Percentiles rank a stretch among this genome's conserved stretches.
These are phyloP conservation scores for Solanum chiquidenum DNA, from an alignment of 257 asterid genomes.

Conservation along the genomic window DNA sequence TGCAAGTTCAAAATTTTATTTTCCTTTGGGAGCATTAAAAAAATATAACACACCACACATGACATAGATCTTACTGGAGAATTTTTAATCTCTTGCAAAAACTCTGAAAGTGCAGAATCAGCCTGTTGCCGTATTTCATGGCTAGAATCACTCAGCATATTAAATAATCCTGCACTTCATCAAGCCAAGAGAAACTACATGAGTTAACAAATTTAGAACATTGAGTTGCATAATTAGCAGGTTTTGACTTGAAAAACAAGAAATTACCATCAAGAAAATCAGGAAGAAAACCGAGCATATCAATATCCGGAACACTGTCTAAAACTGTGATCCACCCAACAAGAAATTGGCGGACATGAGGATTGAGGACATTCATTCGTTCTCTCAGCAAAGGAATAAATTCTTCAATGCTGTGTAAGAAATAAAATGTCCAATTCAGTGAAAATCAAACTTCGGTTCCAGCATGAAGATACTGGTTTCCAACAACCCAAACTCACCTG, in stretches of 20 bases:
- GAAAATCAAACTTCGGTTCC: neutral
- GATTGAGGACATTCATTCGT: constrained; percentile 92
- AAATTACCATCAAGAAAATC: constrained; percentile 94
- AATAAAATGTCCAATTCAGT: neutral
- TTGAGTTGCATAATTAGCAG: neutral
- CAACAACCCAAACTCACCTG: constrained; percentile 42
- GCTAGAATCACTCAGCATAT: constrained; percentile 97
- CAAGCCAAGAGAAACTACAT: neutral
- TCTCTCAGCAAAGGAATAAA: constrained; percentile 93
- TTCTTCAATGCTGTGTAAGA: constrained; percentile 78
- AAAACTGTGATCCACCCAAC: constrained; percentile 99
- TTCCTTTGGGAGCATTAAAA: neutral
- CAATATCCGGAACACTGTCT: constrained; percentile 98
- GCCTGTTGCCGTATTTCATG: constrained; percentile 99
- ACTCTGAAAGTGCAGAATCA: constrained; percentile 98
- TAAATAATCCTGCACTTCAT: constrained; percentile 69
- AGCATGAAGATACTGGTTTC: neutral
- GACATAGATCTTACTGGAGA: constrained; percentile 78
- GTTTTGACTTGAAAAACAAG: constrained; percentile 5
- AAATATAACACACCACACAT: neutral
- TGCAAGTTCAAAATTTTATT: neutral
- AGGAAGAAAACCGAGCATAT: constrained; percentile 99
- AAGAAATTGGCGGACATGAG: constrained; percentile 95
- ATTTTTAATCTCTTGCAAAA: constrained; percentile 96
- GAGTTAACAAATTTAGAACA: neutral